Base-by-base conservation (phyloP, 495 filamentous ascomycete species). In the Tuber brumale region DNA sequence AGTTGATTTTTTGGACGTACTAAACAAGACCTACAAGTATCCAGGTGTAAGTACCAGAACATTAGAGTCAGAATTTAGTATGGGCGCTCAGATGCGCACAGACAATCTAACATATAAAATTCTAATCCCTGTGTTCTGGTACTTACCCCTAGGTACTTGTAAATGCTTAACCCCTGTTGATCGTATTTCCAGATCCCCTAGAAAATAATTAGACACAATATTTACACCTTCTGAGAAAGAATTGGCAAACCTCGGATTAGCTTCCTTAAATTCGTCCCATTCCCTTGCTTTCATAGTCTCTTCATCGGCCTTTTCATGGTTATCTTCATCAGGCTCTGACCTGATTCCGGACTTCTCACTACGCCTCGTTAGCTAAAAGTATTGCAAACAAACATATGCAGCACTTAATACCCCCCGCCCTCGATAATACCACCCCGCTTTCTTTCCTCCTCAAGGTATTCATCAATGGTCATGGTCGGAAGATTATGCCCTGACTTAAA, bases 381-480 rank as follows among this genome's bases (percentile, higher is more conserved):
- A 16, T 23, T 76, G 12, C 35, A 51, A 74, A 19, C 57, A 42
- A 71, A 61, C 44, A 79, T 37, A 31, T 3, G 23, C 18, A 6
- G n/a, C 45, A 74, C 70, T 18, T 35, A 14, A 43, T 39, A 81
- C 71, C 82, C 93, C 66, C 95, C 95, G 43, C 94, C 94, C 82
- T 97, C 91, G 73, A 97, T 91, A 37, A 99, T 92, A n/a, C 93
- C 93, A 14, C 96, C 96, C 82, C 92, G 86, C 76, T 88, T 87
- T 76, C 90, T 87, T 84, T 99, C 95, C 85, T 99, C 95, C 70
- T 95, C 95, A 23, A 99, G 85, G 82, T 98, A 98, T 84, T 99
- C 95, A 78, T 99, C 96, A 76, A 99, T 98, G 0, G 89, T 92
- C 95, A 98, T 98, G 0, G 96, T 98, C 14, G 95, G 95, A 66